These are phyloP conservation scores for Curvularia hawaiiensis DNA, from an alignment of 2,329 filamentous ascomycete genomes.

Conservation along the genomic window DNA sequence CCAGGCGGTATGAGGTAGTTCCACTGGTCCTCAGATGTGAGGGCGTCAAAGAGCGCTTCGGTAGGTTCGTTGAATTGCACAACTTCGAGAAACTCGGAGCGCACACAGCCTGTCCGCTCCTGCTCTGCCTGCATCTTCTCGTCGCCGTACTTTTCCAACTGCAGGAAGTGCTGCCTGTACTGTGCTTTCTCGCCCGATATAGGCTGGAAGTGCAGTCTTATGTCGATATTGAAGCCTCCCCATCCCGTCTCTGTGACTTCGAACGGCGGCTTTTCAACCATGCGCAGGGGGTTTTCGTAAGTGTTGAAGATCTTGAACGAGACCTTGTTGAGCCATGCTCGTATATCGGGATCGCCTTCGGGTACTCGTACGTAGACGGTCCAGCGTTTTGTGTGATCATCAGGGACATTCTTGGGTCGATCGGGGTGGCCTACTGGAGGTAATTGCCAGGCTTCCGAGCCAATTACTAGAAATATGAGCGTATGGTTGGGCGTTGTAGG, in stretches of 20 bases:
- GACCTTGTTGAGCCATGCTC: conserved; percentile 94
- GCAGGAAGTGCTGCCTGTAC: conserved; percentile 91
- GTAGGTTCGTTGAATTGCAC: conserved; percentile 98
- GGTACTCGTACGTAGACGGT: conserved; percentile 90
- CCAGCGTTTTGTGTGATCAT: conserved; percentile 97
- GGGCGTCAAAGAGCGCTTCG: conserved; percentile 84
- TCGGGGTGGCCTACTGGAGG: conserved; percentile 71
- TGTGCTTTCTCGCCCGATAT: conserved; percentile 92
- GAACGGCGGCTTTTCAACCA: conserved; percentile 74
- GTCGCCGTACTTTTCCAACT: conserved; percentile 84
- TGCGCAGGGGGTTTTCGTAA: conserved; percentile 88
- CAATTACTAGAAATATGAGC: conserved; percentile 51
- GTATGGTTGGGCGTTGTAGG: not conserved
- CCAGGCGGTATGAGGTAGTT: conserved; percentile 49
- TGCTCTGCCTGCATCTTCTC: conserved; percentile 68
- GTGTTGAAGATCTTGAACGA: conserved; percentile 99
- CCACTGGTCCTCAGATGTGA: conserved; percentile 74
- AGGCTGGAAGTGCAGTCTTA: conserved; percentile 90
- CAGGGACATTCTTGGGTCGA: conserved; percentile 71
- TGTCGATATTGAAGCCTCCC: conserved; percentile 96
- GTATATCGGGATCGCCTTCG: conserved; percentile 82
- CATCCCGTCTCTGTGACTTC: conserved; percentile 91
- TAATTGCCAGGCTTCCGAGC: conserved; percentile 59
- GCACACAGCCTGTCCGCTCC: conserved; percentile 62
- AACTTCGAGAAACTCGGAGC: conserved; percentile 86